Base-by-base conservation (phyloP, 495 filamentous ascomycete genomes). In the Lasiosphaeriaceae sp. region DNA sequence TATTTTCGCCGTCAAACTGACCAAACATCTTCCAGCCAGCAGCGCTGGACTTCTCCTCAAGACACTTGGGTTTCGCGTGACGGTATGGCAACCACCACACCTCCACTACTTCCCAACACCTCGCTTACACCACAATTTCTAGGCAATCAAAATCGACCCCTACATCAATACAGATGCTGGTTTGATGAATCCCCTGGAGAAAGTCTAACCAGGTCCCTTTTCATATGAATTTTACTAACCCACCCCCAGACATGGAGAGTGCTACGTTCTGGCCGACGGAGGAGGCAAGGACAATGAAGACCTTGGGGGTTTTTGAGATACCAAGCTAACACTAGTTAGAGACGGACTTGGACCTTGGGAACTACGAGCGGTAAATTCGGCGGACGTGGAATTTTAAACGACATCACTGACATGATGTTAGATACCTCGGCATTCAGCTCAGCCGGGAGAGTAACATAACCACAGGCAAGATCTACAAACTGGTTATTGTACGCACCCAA, bases 281-380 rank as follows among this genome's bases (percentile, higher is more conserved):
- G 62, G 62, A 41, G 70, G 34, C 14, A 14, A 71, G 52, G n/a
- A 57, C 61, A 5, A 8, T 37, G 34, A 37, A 8, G 34, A 37
- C 34, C n/a, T n/a, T n/a, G n/a, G n/a, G n/a, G n/a, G n/a, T n/a
- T n/a, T n/a, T 37, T 37, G 34, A 37, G 34, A 14, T 14, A 1
- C 34, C 34, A 37, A 37, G 34, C 34, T 2, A 14, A 37, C 34
- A 37, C 14, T 8, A 37, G 8, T 9, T 14, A 37, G 29, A 96
- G 73, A 83, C 85, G 48, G 93, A 98, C 72, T 82, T 98, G 11
- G 93, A 98, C 70, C 81, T 98, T 20, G 93, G 94, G 39, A 97
- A 97, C 75, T 98, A 98, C 71, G 92, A 97, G 73, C 80, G 91
- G 21, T 90, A 68, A 60, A 35, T 9, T 22, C 5, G 9, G 6